A percentile compares a stretch with the other conserved stretches of the same genome.
phyloP scores from a whole-genome alignment of 1,139 yeast species.

The Saccharomyces uvarum region DNA sequence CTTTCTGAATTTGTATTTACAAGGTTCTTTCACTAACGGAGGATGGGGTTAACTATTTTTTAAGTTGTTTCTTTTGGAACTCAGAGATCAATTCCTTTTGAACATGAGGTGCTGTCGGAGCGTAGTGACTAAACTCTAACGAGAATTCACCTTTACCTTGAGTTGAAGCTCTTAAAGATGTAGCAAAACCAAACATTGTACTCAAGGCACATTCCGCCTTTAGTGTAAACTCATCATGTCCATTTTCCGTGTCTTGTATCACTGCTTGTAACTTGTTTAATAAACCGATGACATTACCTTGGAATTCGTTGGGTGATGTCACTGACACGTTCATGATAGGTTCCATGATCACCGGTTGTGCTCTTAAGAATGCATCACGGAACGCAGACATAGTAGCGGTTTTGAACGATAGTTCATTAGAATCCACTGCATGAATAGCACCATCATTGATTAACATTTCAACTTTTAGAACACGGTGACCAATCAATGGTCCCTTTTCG shows the following conservation, averaged over 20 bases:
- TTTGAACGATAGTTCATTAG: constrained; percentile 90
- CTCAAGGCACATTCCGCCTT: constrained; percentile 92
- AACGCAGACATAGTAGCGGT: constrained; percentile 90
- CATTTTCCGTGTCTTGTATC: constrained; percentile 88
- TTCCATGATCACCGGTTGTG: constrained; percentile 84
- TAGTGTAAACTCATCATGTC: constrained; percentile 88
- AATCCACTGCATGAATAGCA: constrained; percentile 94
- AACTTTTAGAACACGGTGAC: constrained; percentile 88
- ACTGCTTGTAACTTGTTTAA: constrained; percentile 88
- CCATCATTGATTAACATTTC: constrained; percentile 94
- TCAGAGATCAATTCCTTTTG: constrained; percentile 88
- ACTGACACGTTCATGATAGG: constrained; percentile 93
- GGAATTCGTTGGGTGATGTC: constrained; percentile 94
- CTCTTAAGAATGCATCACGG: constrained; percentile 76
- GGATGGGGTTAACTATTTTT: constrained; percentile 6
- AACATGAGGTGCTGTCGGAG: constrained; percentile 84
- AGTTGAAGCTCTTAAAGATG: constrained; percentile 89
- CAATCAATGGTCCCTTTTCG: constrained; percentile 94
- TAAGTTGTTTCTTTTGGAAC: constrained; percentile 50
- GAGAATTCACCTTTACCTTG: constrained; percentile 99
- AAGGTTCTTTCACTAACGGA: constrained; percentile 1
- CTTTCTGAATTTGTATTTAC: constrained; percentile 6
- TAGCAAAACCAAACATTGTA: constrained; percentile 93
- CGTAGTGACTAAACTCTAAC: constrained; percentile 85
- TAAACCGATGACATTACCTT: constrained; percentile 85